Percentiles rank a stretch among this genome's conserved stretches.
Conservation (phyloP, 2,329 filamentous ascomycete species). For the Septoria linicola region DNA sequence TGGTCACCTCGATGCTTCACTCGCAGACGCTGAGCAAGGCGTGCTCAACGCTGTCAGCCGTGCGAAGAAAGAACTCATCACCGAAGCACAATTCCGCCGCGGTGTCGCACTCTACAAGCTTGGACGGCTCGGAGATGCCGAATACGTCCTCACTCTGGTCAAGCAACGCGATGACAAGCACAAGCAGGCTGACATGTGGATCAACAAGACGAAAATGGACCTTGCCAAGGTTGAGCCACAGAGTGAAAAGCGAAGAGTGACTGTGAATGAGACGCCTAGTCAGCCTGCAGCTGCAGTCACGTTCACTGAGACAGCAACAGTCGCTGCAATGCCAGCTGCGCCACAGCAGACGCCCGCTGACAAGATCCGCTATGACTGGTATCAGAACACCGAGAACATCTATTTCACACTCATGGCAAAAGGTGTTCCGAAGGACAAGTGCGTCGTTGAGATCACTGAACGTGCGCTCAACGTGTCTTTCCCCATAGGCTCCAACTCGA, state of each 20-base stretch:
- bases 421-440: constrained; percentile 58
- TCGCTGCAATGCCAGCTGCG: constrained; percentile 10
- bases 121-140: constrained; percentile 71
- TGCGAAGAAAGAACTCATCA: constrained; percentile 71
- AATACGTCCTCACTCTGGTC: constrained; percentile 64
- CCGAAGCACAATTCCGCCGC: constrained; percentile 78
- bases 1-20: constrained; percentile 46
- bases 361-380: constrained; percentile 69
- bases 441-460: constrained; percentile 51
- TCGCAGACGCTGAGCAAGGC: constrained; percentile 50
- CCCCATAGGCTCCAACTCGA: constrained; percentile 50
- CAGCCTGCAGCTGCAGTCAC: constrained; percentile 26
- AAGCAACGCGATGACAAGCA: constrained; percentile 54
- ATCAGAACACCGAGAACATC: constrained; percentile 61
- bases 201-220: constrained; percentile 55
- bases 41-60: constrained; percentile 68
- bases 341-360: constrained; percentile 48
- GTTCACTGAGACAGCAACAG: neutral
- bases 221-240: constrained; percentile 51
- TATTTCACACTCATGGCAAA: constrained; percentile 66
- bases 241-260: constrained; percentile 49
- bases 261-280: constrained; percentile 55
- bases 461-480: constrained; percentile 58
- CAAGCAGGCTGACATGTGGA: constrained; percentile 58
- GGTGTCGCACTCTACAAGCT: constrained; percentile 71